Conservation (phyloP, 2,329 filamentous ascomycete genomes). For the Huntiella decipiens region DNA sequence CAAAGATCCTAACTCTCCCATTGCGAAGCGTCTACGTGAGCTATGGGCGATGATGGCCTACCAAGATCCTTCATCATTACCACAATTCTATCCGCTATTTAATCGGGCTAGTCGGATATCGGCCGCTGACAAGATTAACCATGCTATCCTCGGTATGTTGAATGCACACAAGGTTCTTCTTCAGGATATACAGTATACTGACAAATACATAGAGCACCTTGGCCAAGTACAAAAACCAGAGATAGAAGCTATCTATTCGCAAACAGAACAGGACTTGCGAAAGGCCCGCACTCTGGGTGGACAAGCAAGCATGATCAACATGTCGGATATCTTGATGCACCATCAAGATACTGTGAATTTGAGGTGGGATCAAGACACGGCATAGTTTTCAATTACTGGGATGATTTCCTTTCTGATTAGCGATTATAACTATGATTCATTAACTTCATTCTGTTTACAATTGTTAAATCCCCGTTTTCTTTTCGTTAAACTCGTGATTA, state of each 20-base stretch:
- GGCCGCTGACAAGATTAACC: conserved; percentile 86
- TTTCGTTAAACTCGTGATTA: neutral
- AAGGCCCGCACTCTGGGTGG: conserved; percentile 64
- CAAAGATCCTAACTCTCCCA: conserved; percentile 48
- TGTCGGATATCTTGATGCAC: too few species aligned
- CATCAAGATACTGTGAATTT: too few species aligned
- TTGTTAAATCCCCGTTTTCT: neutral
- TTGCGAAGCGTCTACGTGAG: conserved; percentile 56
- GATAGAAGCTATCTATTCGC: conserved; percentile 67
- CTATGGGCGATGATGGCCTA: conserved; percentile 85
- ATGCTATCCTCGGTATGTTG: conserved; percentile 66
- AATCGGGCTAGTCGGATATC: conserved; percentile 54
- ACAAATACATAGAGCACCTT: conserved; percentile 46
- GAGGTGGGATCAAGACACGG: neutral
- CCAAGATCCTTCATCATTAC: conserved; percentile 55
- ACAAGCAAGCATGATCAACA: conserved; percentile 55
- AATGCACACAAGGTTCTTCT: neutral
- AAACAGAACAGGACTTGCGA: conserved; percentile 72
- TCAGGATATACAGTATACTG: conserved; percentile 10
- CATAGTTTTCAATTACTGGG: neutral
- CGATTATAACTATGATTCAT: neutral
- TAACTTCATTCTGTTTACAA: neutral
- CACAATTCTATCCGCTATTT: conserved; percentile 57
- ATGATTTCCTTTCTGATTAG: too few species aligned
- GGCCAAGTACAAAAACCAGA: conserved; percentile 79